Conservation (phyloP, 1,284 basidiomycete genomes). For the Blastosporella zonata region DNA sequence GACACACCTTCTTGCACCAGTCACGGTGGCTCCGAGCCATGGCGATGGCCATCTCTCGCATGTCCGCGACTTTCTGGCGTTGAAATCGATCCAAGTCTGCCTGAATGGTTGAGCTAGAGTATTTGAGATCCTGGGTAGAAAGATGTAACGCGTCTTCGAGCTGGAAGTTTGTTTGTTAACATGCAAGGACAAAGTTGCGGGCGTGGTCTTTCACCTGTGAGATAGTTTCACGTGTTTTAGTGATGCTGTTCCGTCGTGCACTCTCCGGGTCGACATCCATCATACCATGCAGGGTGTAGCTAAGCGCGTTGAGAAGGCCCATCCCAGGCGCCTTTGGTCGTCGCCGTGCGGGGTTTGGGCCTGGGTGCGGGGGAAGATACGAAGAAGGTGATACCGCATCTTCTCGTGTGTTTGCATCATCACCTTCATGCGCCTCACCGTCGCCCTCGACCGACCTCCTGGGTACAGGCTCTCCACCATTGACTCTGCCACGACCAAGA, state of each 20-base stretch:
- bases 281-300: slow-evolving; percentile 94
- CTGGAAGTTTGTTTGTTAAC: neutral
- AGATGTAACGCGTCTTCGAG: slow-evolving; percentile 91
- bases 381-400: slow-evolving; percentile 34
- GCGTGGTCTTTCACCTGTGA: slow-evolving; percentile 64
- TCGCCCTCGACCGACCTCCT: slow-evolving; percentile 27
- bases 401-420: slow-evolving; percentile 21
- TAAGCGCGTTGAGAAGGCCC: slow-evolving; percentile 89
- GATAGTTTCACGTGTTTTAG: slow-evolving; percentile 92
- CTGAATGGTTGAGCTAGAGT: slow-evolving; percentile 94
- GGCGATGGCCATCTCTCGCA: slow-evolving; percentile 88
- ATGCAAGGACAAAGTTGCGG: too few species aligned
- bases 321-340: slow-evolving; percentile 65
- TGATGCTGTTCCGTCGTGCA: slow-evolving; percentile 88
- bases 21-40: slow-evolving; percentile 91
- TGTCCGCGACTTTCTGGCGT: slow-evolving; percentile 95
- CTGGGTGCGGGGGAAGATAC: slow-evolving; percentile 72
- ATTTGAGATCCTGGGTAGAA: slow-evolving; percentile 90
- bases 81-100: slow-evolving; percentile 98
- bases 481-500: slow-evolving; percentile 55
- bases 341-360: slow-evolving; percentile 61
- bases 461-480: slow-evolving; percentile 22
- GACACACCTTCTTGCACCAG: slow-evolving; percentile 85
- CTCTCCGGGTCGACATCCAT: slow-evolving; percentile 99
- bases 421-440: slow-evolving; percentile 30